phyloP scores from a whole-genome alignment of 768 basidiomycete genomes.

The Hydnum rufescens region DNA sequence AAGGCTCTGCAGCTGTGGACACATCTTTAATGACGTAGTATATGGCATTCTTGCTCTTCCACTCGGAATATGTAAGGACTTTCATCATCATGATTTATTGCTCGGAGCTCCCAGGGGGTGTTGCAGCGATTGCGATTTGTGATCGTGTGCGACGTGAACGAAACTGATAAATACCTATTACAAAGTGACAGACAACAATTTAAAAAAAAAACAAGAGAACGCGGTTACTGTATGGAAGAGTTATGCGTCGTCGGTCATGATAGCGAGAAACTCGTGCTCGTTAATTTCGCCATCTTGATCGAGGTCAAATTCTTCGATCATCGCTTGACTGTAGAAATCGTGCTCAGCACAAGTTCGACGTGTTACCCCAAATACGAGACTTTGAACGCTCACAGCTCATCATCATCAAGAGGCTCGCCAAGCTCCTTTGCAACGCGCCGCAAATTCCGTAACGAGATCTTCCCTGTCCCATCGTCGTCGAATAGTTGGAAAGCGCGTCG shows the following conservation, averaged over 20 bases:
- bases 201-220: background rate
- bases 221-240: background rate
- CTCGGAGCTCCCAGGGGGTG: too few species aligned
- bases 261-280: constrained; percentile 88
- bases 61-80: too few species aligned
- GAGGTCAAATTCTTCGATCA: constrained; percentile 99
- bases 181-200: too few species aligned
- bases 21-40: too few species aligned
- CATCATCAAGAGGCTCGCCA: constrained; percentile 85
- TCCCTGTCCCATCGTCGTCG: constrained; percentile 89
- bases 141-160: too few species aligned
- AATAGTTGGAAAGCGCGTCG: constrained; percentile 90
- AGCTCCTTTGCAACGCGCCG: constrained; percentile 91
- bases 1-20: too few species aligned
- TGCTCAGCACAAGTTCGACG: background rate
- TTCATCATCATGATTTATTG: too few species aligned
- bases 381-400: constrained; percentile 61
- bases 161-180: too few species aligned
- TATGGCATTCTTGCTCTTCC: too few species aligned
- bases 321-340: constrained; percentile 60
- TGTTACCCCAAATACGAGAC: background rate
- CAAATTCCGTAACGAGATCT: constrained; percentile 79
- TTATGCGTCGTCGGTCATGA: constrained; percentile 71
- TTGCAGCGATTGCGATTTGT: too few species aligned
- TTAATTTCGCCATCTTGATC: constrained; percentile 97